phyloP scores from a whole-genome alignment of 139 green algal species.

The Closterium sp. region DNA sequence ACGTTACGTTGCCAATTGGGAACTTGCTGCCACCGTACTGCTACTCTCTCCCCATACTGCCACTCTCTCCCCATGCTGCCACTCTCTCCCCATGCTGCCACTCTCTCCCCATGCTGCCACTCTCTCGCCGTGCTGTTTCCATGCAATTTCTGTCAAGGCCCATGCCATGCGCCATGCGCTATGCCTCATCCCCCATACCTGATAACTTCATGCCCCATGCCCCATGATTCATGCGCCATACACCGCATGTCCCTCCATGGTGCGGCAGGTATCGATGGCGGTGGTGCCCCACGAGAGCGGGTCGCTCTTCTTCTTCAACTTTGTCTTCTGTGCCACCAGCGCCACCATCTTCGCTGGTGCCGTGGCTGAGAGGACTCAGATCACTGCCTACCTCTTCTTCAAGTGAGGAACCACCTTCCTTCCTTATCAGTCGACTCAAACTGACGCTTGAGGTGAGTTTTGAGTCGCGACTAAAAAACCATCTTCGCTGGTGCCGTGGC shows the following conservation, averaged over 20 bases:
- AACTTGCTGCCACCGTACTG: no score
- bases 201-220: background rate
- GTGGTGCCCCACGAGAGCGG: background rate
- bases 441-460: conserved; percentile 45
- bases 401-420: conserved; percentile 9
- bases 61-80: no score
- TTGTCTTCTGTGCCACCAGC: conserved; percentile 55
- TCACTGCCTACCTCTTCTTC: conserved; percentile 45
- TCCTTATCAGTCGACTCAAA: no score
- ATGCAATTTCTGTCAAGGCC: background rate
- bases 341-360: conserved; percentile 60
- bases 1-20: no score
- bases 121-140: background rate
- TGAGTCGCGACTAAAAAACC: conserved; percentile 47
- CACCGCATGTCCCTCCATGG: no score
- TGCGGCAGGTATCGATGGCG: background rate
- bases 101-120: conserved; percentile 23
- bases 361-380: conserved; percentile 58
- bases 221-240: no score
- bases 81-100: background rate
- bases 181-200: background rate
- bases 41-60: no score
- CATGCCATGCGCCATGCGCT: background rate
- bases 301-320: conserved; percentile 49
- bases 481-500: conserved; percentile 62